Evolutionary conservation across 345 rosid genomes (phyloP).

Genomic region (Eucalyptus fibrosa): DNA sequence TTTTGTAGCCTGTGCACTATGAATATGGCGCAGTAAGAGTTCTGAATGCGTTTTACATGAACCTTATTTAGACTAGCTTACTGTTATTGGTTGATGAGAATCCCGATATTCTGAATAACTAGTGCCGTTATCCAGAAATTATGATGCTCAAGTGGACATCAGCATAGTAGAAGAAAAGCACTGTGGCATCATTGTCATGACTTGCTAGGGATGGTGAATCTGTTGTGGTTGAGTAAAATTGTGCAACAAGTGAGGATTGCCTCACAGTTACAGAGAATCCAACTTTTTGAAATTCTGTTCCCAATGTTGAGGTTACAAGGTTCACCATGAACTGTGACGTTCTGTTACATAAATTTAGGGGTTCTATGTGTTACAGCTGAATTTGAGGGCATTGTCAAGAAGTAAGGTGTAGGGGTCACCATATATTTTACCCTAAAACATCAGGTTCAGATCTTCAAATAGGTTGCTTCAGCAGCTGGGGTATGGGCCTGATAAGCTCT

Average conservation of each 20-base stretch:
- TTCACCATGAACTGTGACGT: not conserved
- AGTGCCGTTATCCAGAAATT: not conserved
- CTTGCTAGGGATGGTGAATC: not conserved
- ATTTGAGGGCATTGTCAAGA: not conserved
- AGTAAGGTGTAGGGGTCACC: not conserved
- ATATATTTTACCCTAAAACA: not conserved
- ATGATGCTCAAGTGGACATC: not conserved
- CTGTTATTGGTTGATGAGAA: not conserved
- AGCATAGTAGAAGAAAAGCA: not conserved
- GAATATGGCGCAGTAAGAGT: not conserved
- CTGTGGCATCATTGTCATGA: not conserved
- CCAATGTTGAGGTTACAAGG: not conserved
- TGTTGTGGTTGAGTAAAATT: not conserved
- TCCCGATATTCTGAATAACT: not conserved
- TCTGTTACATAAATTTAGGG: not conserved
- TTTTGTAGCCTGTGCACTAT: not conserved
- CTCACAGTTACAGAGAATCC: not conserved
- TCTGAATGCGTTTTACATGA: not conserved
- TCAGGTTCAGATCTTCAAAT: not conserved
- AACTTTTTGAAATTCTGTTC: not conserved
- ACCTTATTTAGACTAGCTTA: not conserved
- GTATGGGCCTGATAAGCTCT: not conserved
- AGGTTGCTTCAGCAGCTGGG: not conserved
- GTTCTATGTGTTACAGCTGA: not conserved
- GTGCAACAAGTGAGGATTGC: not conserved